Evolutionary conservation across 2,329 filamentous ascomycete species (phyloP).

Genomic region (Ceratocystis diversiconidia): DNA sequence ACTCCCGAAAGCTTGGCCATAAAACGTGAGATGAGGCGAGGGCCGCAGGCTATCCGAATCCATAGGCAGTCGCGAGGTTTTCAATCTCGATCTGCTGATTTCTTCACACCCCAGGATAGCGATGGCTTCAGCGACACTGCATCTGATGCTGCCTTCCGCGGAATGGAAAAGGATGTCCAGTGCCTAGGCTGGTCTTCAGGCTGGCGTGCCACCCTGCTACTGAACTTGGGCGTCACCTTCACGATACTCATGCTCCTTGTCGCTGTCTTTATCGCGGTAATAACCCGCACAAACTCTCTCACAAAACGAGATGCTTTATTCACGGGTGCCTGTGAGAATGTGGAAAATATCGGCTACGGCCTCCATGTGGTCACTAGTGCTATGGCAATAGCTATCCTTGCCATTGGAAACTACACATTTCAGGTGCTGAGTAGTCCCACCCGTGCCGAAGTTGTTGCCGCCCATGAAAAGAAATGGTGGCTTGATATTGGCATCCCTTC

Average conservation of each 20-base stretch:
- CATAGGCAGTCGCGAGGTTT: constrained; percentile 19
- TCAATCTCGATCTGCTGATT: constrained; percentile 27
- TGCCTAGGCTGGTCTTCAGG: constrained; percentile 26
- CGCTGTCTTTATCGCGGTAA: constrained; percentile 28
- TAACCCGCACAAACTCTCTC: constrained; percentile 26
- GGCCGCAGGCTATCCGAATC: constrained; percentile 12
- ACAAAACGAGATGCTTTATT: constrained; percentile 28
- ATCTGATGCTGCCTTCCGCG: constrained; percentile 3
- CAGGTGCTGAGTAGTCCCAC: constrained; percentile 42
- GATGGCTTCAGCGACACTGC: constrained; percentile 4
- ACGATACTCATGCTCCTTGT: constrained; percentile 21
- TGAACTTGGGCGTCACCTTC: constrained; percentile 24
- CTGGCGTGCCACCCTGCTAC: constrained; percentile 35
- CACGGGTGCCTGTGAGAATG: constrained; percentile 27
- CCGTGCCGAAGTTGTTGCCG: constrained; percentile 33
- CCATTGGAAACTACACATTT: constrained; percentile 38
- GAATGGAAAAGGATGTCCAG: constrained; percentile 14
- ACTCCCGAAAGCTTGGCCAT: constrained; percentile 38
- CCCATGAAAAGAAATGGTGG: constrained; percentile 34
- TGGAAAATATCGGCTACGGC: constrained; percentile 28
- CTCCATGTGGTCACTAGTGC: constrained; percentile 34
- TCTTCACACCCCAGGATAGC: constrained; percentile 21
- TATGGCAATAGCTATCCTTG: constrained; percentile 31
- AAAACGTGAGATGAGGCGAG: constrained; percentile 27
- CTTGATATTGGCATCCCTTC: constrained; percentile 42